A percentile compares a stretch with the other conserved stretches of the same genome.
These are phyloP conservation scores for Penicillium concentricum DNA, from an alignment of 2,329 filamentous ascomycete species.

Conservation along the genomic window DNA sequence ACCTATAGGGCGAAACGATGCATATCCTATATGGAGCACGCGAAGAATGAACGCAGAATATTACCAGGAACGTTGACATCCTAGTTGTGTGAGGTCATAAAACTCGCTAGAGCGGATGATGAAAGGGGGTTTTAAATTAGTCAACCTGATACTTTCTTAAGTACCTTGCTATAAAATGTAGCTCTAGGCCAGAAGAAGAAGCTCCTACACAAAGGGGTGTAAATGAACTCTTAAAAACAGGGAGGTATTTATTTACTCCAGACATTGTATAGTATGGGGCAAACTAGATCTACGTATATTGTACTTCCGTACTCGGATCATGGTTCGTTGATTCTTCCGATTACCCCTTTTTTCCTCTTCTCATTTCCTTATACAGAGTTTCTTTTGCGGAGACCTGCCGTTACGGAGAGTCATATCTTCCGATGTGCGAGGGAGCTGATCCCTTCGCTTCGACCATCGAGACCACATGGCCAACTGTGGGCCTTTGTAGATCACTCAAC, in stretches of 20 bases:
- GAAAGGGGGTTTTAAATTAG: too few relatives aligned
- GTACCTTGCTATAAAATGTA: neutral
- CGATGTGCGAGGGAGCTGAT: neutral
- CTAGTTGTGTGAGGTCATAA: too few relatives aligned
- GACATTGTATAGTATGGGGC: neutral
- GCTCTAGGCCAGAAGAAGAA: neutral
- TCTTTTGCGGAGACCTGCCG: neutral
- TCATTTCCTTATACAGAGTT: neutral
- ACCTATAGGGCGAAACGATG: neutral
- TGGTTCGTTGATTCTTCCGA: neutral
- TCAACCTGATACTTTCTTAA: neutral
- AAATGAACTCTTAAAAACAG: neutral
- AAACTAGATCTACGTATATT: neutral
- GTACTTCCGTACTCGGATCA: neutral
- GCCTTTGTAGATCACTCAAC: slow-evolving; percentile 1
- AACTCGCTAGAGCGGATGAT: too few relatives aligned
- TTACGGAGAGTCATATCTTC: neutral
- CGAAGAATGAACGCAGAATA: neutral
- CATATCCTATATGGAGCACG: neutral
- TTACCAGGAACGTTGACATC: neutral
- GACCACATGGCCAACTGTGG: slow-evolving; percentile 1
- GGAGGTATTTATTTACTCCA: neutral
- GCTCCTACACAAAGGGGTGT: neutral
- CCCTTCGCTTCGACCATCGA: neutral
- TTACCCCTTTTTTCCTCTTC: neutral